Evolutionary conservation across 2,329 filamentous ascomycete genomes (phyloP), one percentile per base, ranked within the genome.

Genomic region (Epichloe coenophiala): DNA sequence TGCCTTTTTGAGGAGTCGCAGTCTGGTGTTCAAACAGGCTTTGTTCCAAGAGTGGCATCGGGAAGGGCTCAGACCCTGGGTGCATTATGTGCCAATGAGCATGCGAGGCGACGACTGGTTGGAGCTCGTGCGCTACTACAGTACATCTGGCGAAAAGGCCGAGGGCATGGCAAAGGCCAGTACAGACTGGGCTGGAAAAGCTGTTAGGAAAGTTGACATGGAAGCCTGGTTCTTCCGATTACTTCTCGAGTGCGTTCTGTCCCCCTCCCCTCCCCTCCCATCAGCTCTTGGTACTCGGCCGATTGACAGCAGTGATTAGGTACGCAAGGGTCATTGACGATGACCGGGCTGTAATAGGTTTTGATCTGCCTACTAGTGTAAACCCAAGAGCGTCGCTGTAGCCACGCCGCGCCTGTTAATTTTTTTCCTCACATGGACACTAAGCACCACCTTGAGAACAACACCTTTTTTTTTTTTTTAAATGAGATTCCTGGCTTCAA

Each of bases 41-140:
- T 68, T 98, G 38, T 97, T 96, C 65, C 78, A 87, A 27, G 93
- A 98, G 70, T 98, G 93, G 93, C 93, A 97, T 63, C 77, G 83
- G 52, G 90, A 96, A 64, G 95, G 91, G 89, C 70, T 98, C 33
- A 78, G 77, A 60, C 88, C 91, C 1, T 98, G 93, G 93, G 81
- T 88, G 43, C 93, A 98, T 67, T 97, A 89, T 63, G 77, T 97
- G 2, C 93, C 93, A 0, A 67, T 96, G 47, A 87, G 86, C 55
- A 63, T 95, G 55, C 79, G 81, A 53, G 90, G 89, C 3, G 83
- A 89, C 46, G 93, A 98, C 59, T 90, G 88, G 74, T 74, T 93
- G 47, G 93, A 97, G 72, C 73, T 79, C 27, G 81, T 96, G 53
- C 73, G 88, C 48, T 97, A 87, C 62, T 72, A 73, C 15, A 75